Base-by-base conservation (phyloP, 2,329 filamentous ascomycete species). In the Botrytis paeoniae region DNA sequence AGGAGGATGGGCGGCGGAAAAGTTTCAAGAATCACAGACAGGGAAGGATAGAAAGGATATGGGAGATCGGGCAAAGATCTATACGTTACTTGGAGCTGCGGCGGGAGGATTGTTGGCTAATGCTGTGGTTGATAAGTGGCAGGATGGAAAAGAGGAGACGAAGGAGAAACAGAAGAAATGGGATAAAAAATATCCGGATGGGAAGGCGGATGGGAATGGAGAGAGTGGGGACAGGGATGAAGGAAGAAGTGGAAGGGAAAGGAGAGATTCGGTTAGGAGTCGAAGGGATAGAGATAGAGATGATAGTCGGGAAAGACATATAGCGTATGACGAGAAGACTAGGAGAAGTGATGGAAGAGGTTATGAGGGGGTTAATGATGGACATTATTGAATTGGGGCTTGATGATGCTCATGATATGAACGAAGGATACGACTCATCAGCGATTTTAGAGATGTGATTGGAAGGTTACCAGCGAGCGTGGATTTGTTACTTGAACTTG, bases 1-100 rank as follows among this genome's bases (percentile, higher is more conserved):
- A 3, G 78, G 76, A 2, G 78, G 78, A 22, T 79, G 78, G 78
- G 78, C 76, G 5, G 73, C 76, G 10, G 75, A 76, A 4, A 77
- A 79, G 57, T 74, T 63, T 72, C 75, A 65, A 29, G 25, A 75
- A 70, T 54, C 73, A 71, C 66, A 75, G 70, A 68, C 73, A 48
- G 73, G 62, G 73, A 73, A 54, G 65, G 74, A 70, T 32, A 71
- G 76, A 35, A 69, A 59, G 39, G 71, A 72, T 39, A 74, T 69
- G 20, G 35, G 71, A 39, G 73, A 72, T 22, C 62, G 73, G 6
- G 75, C 76, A 62, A 57, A 65, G 7, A 18, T 78, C n/a, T 35
- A 76, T 66, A 80, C 77, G 6, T 54, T 79, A 16, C 57, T 80
- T 22, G 78, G 78, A 7, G 78, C 78, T 20, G 76, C 77, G 5